Conservation (phyloP, 805 yeast species). For the Wickerhamiella sorbophila region DNA sequence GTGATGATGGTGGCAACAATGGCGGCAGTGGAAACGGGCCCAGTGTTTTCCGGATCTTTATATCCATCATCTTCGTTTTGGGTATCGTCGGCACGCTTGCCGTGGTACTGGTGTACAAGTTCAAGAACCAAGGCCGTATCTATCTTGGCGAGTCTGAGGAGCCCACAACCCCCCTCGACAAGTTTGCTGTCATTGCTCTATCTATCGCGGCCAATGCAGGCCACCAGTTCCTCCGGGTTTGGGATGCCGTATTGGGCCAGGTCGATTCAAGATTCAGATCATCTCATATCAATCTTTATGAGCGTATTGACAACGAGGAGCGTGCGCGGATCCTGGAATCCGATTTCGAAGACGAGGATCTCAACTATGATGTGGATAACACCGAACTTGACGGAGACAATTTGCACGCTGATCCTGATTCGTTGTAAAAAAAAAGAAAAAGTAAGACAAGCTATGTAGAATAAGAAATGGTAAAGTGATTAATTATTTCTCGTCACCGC, state of each 20-base stretch:
- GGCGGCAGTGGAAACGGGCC: slow-evolving; percentile 43
- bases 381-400: slow-evolving; percentile 6
- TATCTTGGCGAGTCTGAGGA: slow-evolving; percentile 5
- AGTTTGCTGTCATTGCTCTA: background rate
- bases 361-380: slow-evolving; percentile 11
- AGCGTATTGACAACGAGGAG: slow-evolving; percentile 24
- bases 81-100: background rate
- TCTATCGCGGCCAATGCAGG: slow-evolving; percentile 4
- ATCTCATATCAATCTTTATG: slow-evolving; percentile 18
- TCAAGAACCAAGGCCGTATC: slow-evolving; percentile 6
- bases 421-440: too few species aligned
- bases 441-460: too few species aligned
- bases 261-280: slow-evolving; percentile 4
- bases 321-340: slow-evolving; percentile 21
- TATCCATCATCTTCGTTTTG: background rate
- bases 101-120: background rate
- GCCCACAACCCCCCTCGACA: background rate
- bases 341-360: slow-evolving; percentile 15
- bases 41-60: slow-evolving; percentile 55
- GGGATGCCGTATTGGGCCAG: slow-evolving; percentile 1
- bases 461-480: background rate
- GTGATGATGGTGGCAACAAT: slow-evolving; percentile 30
- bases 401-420: slow-evolving; percentile 7
- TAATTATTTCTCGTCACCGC: background rate
- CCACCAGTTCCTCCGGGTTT: slow-evolving; percentile 2